Base-by-base conservation (phyloP, 2,329 filamentous ascomycete species). In the Trichoderma endophyticum region DNA sequence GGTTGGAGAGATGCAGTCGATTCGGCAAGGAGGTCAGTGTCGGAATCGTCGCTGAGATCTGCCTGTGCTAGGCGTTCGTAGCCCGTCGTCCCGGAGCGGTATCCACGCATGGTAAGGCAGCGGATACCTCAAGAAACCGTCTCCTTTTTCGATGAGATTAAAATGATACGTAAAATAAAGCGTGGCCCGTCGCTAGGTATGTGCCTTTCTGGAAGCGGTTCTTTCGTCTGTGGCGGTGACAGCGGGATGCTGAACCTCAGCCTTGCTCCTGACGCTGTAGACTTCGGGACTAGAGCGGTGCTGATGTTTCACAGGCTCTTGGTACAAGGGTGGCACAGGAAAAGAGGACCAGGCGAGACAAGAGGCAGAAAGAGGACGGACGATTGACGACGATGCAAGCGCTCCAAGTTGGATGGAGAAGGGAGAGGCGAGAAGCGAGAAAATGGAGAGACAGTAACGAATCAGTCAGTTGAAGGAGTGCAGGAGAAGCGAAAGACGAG, bases 21-120 rank as follows among this genome's bases (percentile, higher is more conserved):
- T 63, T 86, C 83, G 75, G 84, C 84, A 73, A 90, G 83, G 73
- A 87, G 84, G 72, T 91, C 89, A 60, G 89, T 86, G 74, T 93
- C 91, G 69, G 91, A 92, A 71, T 92, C 90, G 78, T 92, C 91
- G 80, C 90, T 91, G 77, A 91, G 90, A 79, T 95, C 93, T 76
- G 92, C 93, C 82, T 96, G 93, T 74, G 93, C 91, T 72, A 96
- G 90, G 79, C 92, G 92, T 82, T 94, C 93, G 83, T 96, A 96
- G 81, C 93, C 93, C 75, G 93, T 95, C 57, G 91, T 93, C 72
- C 91, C 87, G 73, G 91, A 92, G 72, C 91, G 88, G 74, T 84
- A 85, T 80, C 88, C 89, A 77, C 91, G 87, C 91, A 93, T 93
- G 74, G 78, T 84, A 76, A 30, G 15, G 39, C 36, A 15, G 36